These are phyloP conservation scores for Xylariaceae sp. DNA, from an alignment of 2,329 filamentous ascomycete species.

Conservation along the genomic window DNA sequence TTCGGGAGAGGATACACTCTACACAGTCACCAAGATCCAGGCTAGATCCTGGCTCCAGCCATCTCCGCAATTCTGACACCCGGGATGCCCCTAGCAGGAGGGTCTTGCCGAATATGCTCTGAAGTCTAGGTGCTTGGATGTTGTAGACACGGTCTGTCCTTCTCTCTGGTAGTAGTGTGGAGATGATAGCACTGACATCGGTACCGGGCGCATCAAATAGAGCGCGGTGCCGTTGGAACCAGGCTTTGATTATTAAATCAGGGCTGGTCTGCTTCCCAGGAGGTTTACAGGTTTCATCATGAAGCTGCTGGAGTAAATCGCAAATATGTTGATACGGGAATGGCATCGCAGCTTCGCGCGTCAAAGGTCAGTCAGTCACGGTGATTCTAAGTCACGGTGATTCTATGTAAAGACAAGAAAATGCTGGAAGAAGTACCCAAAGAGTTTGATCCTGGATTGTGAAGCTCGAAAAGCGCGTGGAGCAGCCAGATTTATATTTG, in stretches of 20 bases:
- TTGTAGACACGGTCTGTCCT: slow-evolving; percentile 74
- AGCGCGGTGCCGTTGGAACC: slow-evolving; percentile 62
- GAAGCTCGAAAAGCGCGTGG: too few species aligned
- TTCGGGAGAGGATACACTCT: slow-evolving; percentile 55
- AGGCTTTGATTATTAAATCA: slow-evolving; percentile 45
- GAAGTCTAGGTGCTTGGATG: slow-evolving; percentile 56
- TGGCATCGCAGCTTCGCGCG: slow-evolving; percentile 43
- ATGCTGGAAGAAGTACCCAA: too few species aligned
- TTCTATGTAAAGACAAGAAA: too few species aligned
- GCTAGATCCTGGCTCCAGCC: slow-evolving; percentile 50
- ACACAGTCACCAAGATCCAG: slow-evolving; percentile 68
- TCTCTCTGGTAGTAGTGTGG: slow-evolving; percentile 68
- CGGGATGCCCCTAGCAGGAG: slow-evolving; percentile 61
- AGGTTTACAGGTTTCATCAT: slow-evolving; percentile 37
- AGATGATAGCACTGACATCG: slow-evolving; percentile 61
- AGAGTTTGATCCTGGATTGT: too few species aligned
- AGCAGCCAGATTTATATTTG: slow-evolving; percentile 11
- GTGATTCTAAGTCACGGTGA: too few species aligned
- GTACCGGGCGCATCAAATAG: slow-evolving; percentile 52
- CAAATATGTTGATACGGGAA: slow-evolving; percentile 67
- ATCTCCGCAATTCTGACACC: slow-evolving; percentile 55
- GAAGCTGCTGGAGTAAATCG: slow-evolving; percentile 64
- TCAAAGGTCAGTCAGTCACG: too few species aligned
- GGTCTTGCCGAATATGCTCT: slow-evolving; percentile 61
- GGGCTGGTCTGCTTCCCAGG: slow-evolving; percentile 29